Base-by-base conservation (phyloP, 371 early-diverging fungal species). In the Lichtheimia corymbifera region DNA sequence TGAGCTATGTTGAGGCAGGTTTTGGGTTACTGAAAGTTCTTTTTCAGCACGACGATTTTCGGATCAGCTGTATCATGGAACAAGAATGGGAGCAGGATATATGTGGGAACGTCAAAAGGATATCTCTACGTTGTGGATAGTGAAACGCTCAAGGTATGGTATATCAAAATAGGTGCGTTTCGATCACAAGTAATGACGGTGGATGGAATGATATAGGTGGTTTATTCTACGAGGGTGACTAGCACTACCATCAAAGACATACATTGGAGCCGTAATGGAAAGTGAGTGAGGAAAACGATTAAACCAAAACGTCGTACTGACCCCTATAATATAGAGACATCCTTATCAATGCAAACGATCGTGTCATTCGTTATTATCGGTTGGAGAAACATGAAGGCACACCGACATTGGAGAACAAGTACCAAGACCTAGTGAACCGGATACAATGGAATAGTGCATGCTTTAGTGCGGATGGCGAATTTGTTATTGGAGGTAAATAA, bases 401-500 rank as follows among this genome's bases (percentile, higher is more conserved):
- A 44, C 84, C 88, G 2, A 79, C 70, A 27, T 76, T 85, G 41
- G 70, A 82, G 18, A 84, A 90, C 62, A 93, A 92, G 68, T 93
- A 92, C 63, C 90, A 90, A 69, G 97, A 97, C 70, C 79, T 90
- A 4, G 92, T 97, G 41, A 92, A 96, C 63, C 83, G 89, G 47
- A 82, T 87, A 49, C 91, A 91, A 61, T 97, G 97, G 97, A 85
- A 82, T 20, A 86, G 89, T 57, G 87, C 88, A 35, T 84, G 88
- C 35, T 94, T 95, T 62, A 94, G 91, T 61, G 82, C 88, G 0
- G 88, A 91, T 65, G 91, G 92, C 2, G 94, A 96, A 61, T 93
- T 89, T 71, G 90, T 97, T 14, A 87, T 94, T 59, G 93, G 91
- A 56, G 85, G 75, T 76, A 55, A 65, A 53, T 27, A 15, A 11